Evolutionary conservation across 2,329 filamentous ascomycete species (phyloP), one percentile per base, ranked within the genome.

Genomic region (Colletotrichum sp.): DNA sequence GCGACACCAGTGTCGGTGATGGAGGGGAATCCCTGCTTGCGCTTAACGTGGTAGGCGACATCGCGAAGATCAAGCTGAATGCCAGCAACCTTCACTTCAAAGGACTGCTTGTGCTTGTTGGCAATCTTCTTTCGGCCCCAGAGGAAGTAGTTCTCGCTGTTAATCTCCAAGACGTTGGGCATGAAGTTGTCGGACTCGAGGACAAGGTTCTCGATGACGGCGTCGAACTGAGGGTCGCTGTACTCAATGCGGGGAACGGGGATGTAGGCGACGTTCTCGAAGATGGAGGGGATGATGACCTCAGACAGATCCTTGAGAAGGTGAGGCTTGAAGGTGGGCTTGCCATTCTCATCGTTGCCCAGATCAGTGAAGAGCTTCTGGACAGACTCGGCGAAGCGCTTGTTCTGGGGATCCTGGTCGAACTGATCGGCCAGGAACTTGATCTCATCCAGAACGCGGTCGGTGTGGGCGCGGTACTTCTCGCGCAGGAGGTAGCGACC

Each of bases 131-230:
- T 98, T 82, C 97, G 95, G 48, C 96, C 97, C 93, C 94, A 98
- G 79, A 95, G 93, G 91, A 96, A 95, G 88, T 97, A 98, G 88
- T 99, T 97, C 87, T 99, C 96, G 82, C 93, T 97, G 75, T 93
- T 92, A 77, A 99, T 90, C 84, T 99, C 96, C 52, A 98, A 85
- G 7, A 96, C 90, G 80, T 99, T 99, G 78, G 97, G 97, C 86
- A 96, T 95, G 80, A 99, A 93, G 86, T 99, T 99, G 88, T 99
- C 96, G 79, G 95, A 96, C 87, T 99, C 97, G 68, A 99, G 91
- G 61, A 98, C 94, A 13, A 99, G 88, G 84, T 99, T 99, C 88
- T 99, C 97, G 60, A 99, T 91, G 65, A 99, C 91, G 65, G 94
- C 94, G 84, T 99, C 97, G 67, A 98, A 89, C 89, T 93, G 92